These are phyloP conservation scores for Pichia terricola DNA, from an alignment of 1,139 yeast genomes.

Conservation along the genomic window DNA sequence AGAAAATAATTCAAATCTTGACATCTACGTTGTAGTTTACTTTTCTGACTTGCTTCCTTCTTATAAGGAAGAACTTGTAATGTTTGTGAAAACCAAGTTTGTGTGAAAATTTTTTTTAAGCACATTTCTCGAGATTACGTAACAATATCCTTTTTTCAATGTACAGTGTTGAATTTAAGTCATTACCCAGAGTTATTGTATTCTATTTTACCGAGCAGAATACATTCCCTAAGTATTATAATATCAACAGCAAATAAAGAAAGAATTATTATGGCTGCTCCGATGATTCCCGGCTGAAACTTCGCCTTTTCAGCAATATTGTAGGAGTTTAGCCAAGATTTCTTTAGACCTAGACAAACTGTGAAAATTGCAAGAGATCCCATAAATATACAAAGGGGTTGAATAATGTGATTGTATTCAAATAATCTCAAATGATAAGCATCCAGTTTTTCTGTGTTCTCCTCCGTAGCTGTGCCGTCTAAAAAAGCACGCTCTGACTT, in stretches of 20 bases:
- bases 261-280: slow-evolving; percentile 3
- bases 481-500: background rate
- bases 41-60: no score
- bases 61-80: no score
- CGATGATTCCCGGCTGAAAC: slow-evolving; percentile 3
- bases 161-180: no score
- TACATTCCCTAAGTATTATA: slow-evolving; percentile 1
- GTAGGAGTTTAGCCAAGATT: slow-evolving; percentile 3
- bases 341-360: slow-evolving; percentile 3
- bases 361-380: slow-evolving; percentile 1
- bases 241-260: slow-evolving; percentile 1
- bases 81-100: no score
- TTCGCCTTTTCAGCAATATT: slow-evolving; percentile 2
- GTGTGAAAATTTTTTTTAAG: no score
- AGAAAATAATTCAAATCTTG: slow-evolving; percentile 67
- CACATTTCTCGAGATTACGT: no score
- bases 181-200: no score
- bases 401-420: slow-evolving; percentile 1
- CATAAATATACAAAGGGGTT: slow-evolving; percentile 2
- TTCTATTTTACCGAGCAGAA: slow-evolving; percentile 2
- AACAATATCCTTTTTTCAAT: no score
- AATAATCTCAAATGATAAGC: no score
- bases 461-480: background rate
- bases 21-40: slow-evolving; percentile 10
- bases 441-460: background rate